Base-by-base conservation (phyloP, 139 green algal genomes). In the Picochlorum sp. region DNA sequence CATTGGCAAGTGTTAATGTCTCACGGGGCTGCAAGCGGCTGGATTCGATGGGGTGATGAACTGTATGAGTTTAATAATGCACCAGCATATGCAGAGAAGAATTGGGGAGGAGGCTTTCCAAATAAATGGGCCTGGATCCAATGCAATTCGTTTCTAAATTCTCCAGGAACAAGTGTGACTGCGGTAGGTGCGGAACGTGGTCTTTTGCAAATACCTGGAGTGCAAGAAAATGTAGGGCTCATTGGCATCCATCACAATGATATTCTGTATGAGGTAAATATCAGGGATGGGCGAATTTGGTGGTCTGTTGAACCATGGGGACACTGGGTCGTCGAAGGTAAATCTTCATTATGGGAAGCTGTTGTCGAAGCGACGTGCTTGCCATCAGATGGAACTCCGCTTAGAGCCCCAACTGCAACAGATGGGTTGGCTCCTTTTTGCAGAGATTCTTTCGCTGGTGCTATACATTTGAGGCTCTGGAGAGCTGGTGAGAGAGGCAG, bases 1-100 rank as follows among this genome's bases (percentile, higher is more conserved):
- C 91, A 97, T 73, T 98, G 89, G 88, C 81, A 94, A 81, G 80
- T 97, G 20, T 54, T 92, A 24, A 94, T 97, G 86, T 75, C 88
- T 1, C 78, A 87, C 37, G 90, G 90, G 2, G 51, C 79, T 50
- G 85, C 88, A 16, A 81, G 55, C 10, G 92, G 92, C 3, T 95
- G 78, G 75, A 61, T 98, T n/a, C 68, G 93, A 64, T 96, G 88
- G 85, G 87, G 85, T 7, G 77, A 67, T 20, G 35, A 83, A 57
- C 69, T 78, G 8, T 86, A 86, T 60, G 73, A 89, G 35, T 91
- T 90, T 57, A 16, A 50, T 18, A 65, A 81, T 53, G 86, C 84
- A 3, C 81, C 85, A 1, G 58, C 77, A 3, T 95, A 95, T 41
- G 79, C 61, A 36, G 91, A 98, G 68, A 98, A 98, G 78, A 98